A percentile compares a stretch with the other conserved stretches of the same genome.
phyloP scores from a whole-genome alignment of 148 eudicot genomes.

The Silene conica region DNA sequence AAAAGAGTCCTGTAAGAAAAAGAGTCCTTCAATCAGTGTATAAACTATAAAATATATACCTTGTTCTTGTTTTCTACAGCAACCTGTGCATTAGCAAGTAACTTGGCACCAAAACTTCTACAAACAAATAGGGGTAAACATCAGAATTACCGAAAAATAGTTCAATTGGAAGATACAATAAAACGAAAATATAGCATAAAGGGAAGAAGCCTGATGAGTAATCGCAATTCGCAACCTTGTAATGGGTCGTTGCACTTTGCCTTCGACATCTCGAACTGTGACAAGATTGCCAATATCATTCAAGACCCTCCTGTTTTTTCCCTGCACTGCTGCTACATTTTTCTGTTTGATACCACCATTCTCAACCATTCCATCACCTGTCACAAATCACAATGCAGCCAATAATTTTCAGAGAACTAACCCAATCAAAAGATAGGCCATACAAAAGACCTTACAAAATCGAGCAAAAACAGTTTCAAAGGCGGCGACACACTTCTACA shows the following conservation, averaged over 20 bases:
- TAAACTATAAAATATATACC: neutral
- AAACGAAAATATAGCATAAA: neutral
- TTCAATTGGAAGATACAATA: neutral
- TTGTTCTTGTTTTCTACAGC: conserved; percentile 48
- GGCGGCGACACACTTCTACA: neutral
- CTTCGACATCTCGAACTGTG: conserved; percentile 29
- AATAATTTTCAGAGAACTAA: neutral
- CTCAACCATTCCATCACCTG: conserved; percentile 7
- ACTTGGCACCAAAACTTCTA: conserved; percentile 50
- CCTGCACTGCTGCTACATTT: conserved; percentile 46
- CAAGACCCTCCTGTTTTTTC: conserved; percentile 49
- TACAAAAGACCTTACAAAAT: no score
- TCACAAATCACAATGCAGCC: neutral
- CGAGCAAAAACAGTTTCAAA: neutral
- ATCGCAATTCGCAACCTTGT: conserved; percentile 29
- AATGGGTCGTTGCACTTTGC: conserved; percentile 49
- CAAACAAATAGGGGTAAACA: neutral
- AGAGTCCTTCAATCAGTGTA: no score
- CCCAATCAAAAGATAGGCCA: no score
- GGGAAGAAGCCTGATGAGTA: neutral
- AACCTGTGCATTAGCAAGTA: conserved; percentile 69
- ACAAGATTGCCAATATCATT: conserved; percentile 69
- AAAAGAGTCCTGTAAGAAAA: no score
- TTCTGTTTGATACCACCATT: conserved; percentile 49
- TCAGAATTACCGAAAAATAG: neutral